These are phyloP conservation scores for Carex kokanica DNA, from an alignment of 176 grass and related monocot species.

Conservation along the genomic window DNA sequence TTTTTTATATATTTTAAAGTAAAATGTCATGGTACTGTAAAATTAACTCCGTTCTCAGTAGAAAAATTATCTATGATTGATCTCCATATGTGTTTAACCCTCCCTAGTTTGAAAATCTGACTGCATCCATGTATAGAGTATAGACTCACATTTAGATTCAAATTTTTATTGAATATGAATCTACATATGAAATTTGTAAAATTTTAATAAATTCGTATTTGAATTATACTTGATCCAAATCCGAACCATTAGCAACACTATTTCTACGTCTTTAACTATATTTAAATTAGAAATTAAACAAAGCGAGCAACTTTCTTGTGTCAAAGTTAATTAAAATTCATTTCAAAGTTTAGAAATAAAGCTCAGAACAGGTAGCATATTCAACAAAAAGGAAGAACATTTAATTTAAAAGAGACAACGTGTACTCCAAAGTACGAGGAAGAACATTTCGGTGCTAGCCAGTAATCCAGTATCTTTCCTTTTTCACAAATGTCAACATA, in stretches of 20 bases:
- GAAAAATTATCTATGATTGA: too few species aligned
- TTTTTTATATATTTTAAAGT: too few species aligned
- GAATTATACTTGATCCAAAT: too few species aligned
- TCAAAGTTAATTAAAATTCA: neutral
- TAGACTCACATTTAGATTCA: too few species aligned
- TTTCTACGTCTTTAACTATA: neutral
- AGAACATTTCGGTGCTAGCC: constrained; percentile 12
- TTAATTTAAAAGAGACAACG: neutral
- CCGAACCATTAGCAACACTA: neutral
- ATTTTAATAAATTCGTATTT: too few species aligned
- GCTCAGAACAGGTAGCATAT: neutral
- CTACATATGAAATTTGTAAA: too few species aligned
- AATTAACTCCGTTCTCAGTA: too few species aligned
- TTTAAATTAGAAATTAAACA: neutral
- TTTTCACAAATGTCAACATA: neutral
- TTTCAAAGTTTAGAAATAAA: neutral
- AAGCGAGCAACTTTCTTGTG: neutral
- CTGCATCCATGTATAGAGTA: too few species aligned
- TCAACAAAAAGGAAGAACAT: neutral
- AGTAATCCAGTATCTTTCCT: neutral
- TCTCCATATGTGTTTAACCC: too few species aligned
- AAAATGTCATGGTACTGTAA: too few species aligned
- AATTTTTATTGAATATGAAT: too few species aligned
- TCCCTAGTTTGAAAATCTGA: too few species aligned
- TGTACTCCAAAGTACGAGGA: constrained; percentile 31